Evolutionary conservation across 352 stramenopile genomes (phyloP).

Genomic region (Phytopythium aichiense): DNA sequence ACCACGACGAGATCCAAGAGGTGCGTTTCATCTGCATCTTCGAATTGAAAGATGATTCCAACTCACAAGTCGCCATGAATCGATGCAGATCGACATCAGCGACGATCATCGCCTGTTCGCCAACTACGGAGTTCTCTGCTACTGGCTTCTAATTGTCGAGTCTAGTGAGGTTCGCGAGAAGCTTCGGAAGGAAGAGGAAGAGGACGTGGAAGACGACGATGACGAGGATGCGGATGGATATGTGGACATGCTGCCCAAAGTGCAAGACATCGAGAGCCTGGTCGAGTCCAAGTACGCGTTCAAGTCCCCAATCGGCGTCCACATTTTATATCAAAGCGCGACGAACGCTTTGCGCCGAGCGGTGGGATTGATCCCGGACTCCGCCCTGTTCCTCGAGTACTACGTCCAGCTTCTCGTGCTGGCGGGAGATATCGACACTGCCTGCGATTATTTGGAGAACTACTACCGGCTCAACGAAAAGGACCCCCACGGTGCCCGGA

Average conservation of each 20-base stretch:
- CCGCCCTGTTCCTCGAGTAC: conserved; percentile 60
- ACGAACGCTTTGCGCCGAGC: conserved; percentile 48
- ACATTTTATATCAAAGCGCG: conserved; percentile 75
- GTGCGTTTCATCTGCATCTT: conserved; percentile 21
- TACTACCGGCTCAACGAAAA: conserved; percentile 55
- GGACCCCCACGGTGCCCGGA: conserved; percentile 57
- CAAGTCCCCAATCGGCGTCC: conserved; percentile 57
- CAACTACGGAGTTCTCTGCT: conserved; percentile 77
- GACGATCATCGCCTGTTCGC: conserved; percentile 56
- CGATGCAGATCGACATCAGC: conserved; percentile 35
- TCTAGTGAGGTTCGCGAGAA: conserved; percentile 57
- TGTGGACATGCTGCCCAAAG: conserved; percentile 1
- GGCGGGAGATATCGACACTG: conserved; percentile 46
- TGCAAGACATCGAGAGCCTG: conserved; percentile 29
- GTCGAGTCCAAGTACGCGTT: conserved; percentile 61
- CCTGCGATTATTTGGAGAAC: conserved; percentile 70
- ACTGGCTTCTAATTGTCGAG: conserved; percentile 82
- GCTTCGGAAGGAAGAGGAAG: conserved; percentile 27
- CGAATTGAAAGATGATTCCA: background rate
- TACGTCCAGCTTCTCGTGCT: conserved; percentile 72
- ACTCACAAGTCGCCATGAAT: background rate
- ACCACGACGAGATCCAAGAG: conserved; percentile 68
- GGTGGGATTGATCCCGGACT: conserved; percentile 48
- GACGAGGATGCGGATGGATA: conserved; percentile 9
- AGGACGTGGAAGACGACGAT: conserved; percentile 21